Evolutionary conservation across 2,329 filamentous ascomycete genomes (phyloP).

Genomic region (Periglandula ipomoeae): DNA sequence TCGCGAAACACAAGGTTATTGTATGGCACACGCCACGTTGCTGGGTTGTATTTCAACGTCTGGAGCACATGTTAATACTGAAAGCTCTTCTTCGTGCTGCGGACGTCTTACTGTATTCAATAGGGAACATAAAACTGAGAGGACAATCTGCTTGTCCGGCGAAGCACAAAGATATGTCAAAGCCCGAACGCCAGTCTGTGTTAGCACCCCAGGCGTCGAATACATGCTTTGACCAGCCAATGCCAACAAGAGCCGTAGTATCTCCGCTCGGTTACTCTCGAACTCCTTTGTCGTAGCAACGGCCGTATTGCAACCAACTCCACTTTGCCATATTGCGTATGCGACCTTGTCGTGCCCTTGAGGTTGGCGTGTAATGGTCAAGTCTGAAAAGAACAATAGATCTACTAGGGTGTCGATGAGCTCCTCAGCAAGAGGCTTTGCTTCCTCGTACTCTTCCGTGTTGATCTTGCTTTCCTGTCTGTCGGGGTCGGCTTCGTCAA

Average conservation of each 20-base stretch:
- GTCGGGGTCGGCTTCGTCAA: slow-evolving; percentile 62
- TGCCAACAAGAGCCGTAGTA: slow-evolving; percentile 76
- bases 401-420: slow-evolving; percentile 84
- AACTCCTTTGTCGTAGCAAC: slow-evolving; percentile 84
- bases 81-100: background rate
- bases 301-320: slow-evolving; percentile 87
- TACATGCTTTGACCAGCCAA: slow-evolving; percentile 91
- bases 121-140: slow-evolving; percentile 84
- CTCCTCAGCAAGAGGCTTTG: slow-evolving; percentile 83
- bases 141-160: slow-evolving; percentile 80
- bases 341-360: slow-evolving; percentile 71
- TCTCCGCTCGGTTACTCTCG: slow-evolving; percentile 87
- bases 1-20: slow-evolving; percentile 89
- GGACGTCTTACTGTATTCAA: slow-evolving; percentile 68
- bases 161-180: slow-evolving; percentile 85
- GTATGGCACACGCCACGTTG: slow-evolving; percentile 88
- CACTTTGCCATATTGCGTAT: slow-evolving; percentile 96
- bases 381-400: slow-evolving; percentile 81
- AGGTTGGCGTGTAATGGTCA: slow-evolving; percentile 69
- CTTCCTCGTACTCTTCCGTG: slow-evolving; percentile 64
- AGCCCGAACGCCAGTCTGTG: slow-evolving; percentile 71
- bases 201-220: slow-evolving; percentile 68
- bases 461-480: slow-evolving; percentile 36
- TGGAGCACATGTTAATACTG: slow-evolving; percentile 24
- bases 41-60: slow-evolving; percentile 93